Evolutionary conservation across 108 stramenopile genomes (phyloP).

Genomic region (Cyclostephanos tholiformis): DNA sequence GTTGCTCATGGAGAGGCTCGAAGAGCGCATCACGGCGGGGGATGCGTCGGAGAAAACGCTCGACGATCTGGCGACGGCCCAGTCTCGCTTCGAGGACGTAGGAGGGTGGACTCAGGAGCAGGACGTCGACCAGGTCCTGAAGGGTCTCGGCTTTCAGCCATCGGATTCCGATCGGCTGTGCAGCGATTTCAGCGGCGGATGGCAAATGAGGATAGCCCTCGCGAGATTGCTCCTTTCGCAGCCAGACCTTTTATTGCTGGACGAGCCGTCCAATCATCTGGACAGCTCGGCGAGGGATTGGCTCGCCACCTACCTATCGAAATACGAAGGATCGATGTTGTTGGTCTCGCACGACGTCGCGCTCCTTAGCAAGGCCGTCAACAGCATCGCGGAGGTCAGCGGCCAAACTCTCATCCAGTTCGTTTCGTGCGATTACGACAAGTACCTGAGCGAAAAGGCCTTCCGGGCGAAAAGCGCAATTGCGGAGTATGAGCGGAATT

Average conservation of each 20-base stretch:
- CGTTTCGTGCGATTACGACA: slow-evolving; percentile 68
- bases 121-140: slow-evolving; percentile 78
- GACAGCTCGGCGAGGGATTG: slow-evolving; percentile 75
- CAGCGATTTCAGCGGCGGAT: slow-evolving; percentile 89
- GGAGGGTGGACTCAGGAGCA: slow-evolving; percentile 92
- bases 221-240: slow-evolving; percentile 84
- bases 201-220: slow-evolving; percentile 94
- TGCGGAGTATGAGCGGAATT: slow-evolving; percentile 83
- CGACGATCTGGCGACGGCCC: slow-evolving; percentile 62
- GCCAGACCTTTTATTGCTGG: slow-evolving; percentile 80
- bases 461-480: slow-evolving; percentile 73
- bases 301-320: slow-evolving; percentile 82
- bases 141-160: slow-evolving; percentile 84
- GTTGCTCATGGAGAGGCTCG: slow-evolving; percentile 45
- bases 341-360: slow-evolving; percentile 88
- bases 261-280: slow-evolving; percentile 90
- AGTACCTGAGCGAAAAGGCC: slow-evolving; percentile 79
- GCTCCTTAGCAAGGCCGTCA: slow-evolving; percentile 71
- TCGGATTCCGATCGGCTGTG: slow-evolving; percentile 78
- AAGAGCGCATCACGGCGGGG: slow-evolving; percentile 47
- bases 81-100: slow-evolving; percentile 64
- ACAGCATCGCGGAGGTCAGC: slow-evolving; percentile 86
- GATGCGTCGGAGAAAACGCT: slow-evolving; percentile 69
- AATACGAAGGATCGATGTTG: slow-evolving; percentile 83
- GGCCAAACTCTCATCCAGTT: slow-evolving; percentile 62